phyloP scores from a whole-genome alignment of 2,329 filamentous ascomycete genomes.

The Aspergillus puulaauensis region DNA sequence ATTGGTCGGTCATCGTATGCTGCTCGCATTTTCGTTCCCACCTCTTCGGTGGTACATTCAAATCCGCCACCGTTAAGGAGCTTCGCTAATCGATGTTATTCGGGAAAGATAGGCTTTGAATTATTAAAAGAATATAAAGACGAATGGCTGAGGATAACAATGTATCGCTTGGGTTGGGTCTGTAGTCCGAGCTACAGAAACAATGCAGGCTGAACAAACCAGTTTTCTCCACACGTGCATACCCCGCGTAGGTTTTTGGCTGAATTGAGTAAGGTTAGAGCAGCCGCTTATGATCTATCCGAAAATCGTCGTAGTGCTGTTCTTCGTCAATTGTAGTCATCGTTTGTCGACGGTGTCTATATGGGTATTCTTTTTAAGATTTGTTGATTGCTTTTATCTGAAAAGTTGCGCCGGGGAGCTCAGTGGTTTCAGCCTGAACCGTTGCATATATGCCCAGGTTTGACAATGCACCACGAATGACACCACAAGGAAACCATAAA shows the following conservation, averaged over 20 bases:
- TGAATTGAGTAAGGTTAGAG: background rate
- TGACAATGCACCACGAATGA: slow-evolving; percentile 89
- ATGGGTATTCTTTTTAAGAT: slow-evolving; percentile 44
- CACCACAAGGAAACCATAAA: slow-evolving; percentile 90
- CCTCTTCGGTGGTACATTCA: slow-evolving; percentile 16
- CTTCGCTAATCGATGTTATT: slow-evolving; percentile 37
- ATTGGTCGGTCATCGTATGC: slow-evolving; percentile 22
- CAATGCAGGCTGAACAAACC: slow-evolving; percentile 14
- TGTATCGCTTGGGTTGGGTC: slow-evolving; percentile 17
- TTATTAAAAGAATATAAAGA: slow-evolving; percentile 27
- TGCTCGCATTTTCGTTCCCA: slow-evolving; percentile 12
- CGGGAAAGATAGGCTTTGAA: slow-evolving; percentile 48
- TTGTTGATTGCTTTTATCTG: slow-evolving; percentile 88
- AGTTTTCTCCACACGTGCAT: slow-evolving; percentile 1
- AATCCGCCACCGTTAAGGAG: slow-evolving; percentile 25
- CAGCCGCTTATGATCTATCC: background rate
- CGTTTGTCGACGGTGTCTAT: background rate
- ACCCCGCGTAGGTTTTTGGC: background rate
- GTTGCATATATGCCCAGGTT: slow-evolving; percentile 87
- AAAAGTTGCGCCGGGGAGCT: slow-evolving; percentile 86
- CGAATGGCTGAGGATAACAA: slow-evolving; percentile 20
- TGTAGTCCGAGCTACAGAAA: slow-evolving; percentile 10
- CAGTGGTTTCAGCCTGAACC: slow-evolving; percentile 85
- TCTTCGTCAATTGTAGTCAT: background rate
- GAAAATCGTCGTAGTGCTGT: background rate